These are phyloP conservation scores for Neofusicoccum parvum DNA, from an alignment of 2,329 filamentous ascomycete genomes.

Conservation along the genomic window DNA sequence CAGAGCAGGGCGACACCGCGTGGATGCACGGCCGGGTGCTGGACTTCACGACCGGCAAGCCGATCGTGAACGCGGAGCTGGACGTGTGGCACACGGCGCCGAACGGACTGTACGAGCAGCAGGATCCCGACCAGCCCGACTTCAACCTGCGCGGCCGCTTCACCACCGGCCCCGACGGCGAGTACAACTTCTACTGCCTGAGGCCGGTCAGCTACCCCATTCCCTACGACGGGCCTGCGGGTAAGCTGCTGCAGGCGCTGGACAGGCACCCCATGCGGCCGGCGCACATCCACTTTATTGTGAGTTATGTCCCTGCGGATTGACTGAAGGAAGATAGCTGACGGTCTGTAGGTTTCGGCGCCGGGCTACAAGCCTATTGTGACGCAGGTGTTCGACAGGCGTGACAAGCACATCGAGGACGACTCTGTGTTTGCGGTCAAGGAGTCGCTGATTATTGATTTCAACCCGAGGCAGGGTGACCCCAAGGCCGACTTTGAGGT, in stretches of 20 bases:
- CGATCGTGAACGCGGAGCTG: slow-evolving; percentile 66
- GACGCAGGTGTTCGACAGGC: slow-evolving; percentile 75
- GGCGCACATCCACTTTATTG: slow-evolving; percentile 65
- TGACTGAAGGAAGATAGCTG: not conserved
- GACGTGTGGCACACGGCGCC: slow-evolving; percentile 82
- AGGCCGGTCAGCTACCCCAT: slow-evolving; percentile 54
- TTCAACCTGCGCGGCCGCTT: slow-evolving; percentile 76
- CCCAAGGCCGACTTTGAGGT: slow-evolving; percentile 57
- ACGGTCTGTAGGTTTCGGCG: slow-evolving; percentile 49
- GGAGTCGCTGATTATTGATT: slow-evolving; percentile 61
- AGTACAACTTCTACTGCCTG: slow-evolving; percentile 55
- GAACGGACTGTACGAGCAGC: slow-evolving; percentile 69
- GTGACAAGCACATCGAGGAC: slow-evolving; percentile 63
- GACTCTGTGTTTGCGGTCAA: slow-evolving; percentile 64
- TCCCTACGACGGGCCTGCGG: slow-evolving; percentile 60
- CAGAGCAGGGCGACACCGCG: slow-evolving; percentile 54
- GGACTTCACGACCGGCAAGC: slow-evolving; percentile 62
- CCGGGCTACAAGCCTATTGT: slow-evolving; percentile 68
- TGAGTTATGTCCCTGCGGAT: slow-evolving; percentile 36
- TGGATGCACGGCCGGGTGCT: slow-evolving; percentile 67
- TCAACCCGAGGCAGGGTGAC: slow-evolving; percentile 54
- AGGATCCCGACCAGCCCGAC: slow-evolving; percentile 69
- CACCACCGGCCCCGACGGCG: slow-evolving; percentile 65
- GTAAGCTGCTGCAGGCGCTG: slow-evolving; percentile 59
- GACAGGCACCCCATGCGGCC: slow-evolving; percentile 64